A percentile compares a stretch with the other conserved stretches of the same genome.
Evolutionary conservation across 2,329 filamentous ascomycete species (phyloP).

Genomic region (Penicillium oxalicum): DNA sequence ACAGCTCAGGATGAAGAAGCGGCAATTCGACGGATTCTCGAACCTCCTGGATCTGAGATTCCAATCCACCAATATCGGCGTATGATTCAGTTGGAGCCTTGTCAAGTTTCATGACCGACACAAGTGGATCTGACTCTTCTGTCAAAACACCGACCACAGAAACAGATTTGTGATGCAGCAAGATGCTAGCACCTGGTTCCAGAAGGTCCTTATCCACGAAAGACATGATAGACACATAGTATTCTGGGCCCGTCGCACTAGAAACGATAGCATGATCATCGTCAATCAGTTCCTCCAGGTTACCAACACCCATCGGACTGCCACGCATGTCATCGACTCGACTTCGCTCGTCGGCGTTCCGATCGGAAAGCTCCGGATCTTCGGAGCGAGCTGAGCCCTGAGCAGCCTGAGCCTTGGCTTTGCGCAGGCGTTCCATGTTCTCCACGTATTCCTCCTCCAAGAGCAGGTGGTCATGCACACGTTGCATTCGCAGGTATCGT

Average conservation of each 20-base stretch:
- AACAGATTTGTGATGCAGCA: slow-evolving; percentile 95
- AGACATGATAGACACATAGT: slow-evolving; percentile 99
- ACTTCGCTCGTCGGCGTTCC: slow-evolving; percentile 89
- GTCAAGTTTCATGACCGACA: slow-evolving; percentile 98
- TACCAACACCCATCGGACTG: slow-evolving; percentile 97
- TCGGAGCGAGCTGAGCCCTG: slow-evolving; percentile 51
- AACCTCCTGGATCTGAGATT: slow-evolving; percentile 94
- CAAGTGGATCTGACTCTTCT: slow-evolving; percentile 89
- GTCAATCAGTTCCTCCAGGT: slow-evolving; percentile 96
- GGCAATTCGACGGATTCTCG: slow-evolving; percentile 94
- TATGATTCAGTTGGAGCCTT: slow-evolving; percentile 98
- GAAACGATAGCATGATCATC: slow-evolving; percentile 99
- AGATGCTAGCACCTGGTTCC: slow-evolving; percentile 89
- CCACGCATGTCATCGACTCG: slow-evolving; percentile 98
- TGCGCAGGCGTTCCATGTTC: slow-evolving; percentile 93
- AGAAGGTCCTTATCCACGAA: slow-evolving; percentile 98
- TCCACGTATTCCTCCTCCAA: slow-evolving; percentile 98
- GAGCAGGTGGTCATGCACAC: slow-evolving; percentile 93
- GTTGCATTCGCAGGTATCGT: slow-evolving; percentile 93
- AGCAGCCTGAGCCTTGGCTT: slow-evolving; percentile 68
- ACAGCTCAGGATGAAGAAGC: slow-evolving; percentile 88
- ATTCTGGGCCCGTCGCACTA: slow-evolving; percentile 93
- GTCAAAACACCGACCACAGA: slow-evolving; percentile 96
- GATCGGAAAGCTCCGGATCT: slow-evolving; percentile 71
- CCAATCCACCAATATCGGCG: slow-evolving; percentile 94